Base-by-base conservation (phyloP, 2,329 filamentous ascomycete genomes). In the Colletotrichum liaoningense region DNA sequence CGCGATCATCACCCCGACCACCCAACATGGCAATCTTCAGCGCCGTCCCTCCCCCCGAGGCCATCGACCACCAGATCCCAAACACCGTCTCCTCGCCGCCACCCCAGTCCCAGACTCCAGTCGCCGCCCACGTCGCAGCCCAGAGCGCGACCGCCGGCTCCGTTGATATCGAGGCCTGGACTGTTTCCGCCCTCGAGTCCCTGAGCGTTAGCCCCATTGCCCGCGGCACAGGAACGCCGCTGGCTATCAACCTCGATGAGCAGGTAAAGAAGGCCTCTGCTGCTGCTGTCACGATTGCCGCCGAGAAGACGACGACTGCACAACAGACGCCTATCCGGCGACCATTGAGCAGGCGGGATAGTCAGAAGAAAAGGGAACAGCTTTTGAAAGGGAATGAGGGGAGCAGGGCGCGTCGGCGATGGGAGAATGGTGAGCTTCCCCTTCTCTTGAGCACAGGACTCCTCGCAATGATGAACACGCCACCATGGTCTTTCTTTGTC, bases 361-460 rank as follows among this genome's bases (percentile, higher is more conserved):
- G 88, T 77, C 82, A 87, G 81, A 83, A 84, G 68, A 84, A 89
- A 64, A 91, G 95, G 22, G 95, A 98, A 76, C 90, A 92, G 2
- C 80, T 97, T 65, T 86, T 97, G 38, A 97, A 95, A 85, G 96
- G 96, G 69, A 97, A 97, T 77, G 95, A 98, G 82, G 96, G 96
- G 42, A 96, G 91, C 78, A 90, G 96, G 46, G 92, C 96, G 79
- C 89, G 96, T 63, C 92, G 96, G 78, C 89, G 96, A 69, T 98
- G 95, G 95, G 97, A 99, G 86, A 99, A 98, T 83, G 94, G 95
- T 97, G 11, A 26, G 59, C 30, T 38, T 33, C 30, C 56, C n/a
- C 3, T 58, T 58, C 19, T 38, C 22, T 11, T 16, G 3, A 2
- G 2, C 5, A 22, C 30, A 24, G 19, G 42, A 22, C 3, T 2